A percentile compares a stretch with the other conserved stretches of the same genome.
Conservation (phyloP, 2,329 filamentous ascomycete genomes). For the Colletotrichum neosansevieriae region DNA sequence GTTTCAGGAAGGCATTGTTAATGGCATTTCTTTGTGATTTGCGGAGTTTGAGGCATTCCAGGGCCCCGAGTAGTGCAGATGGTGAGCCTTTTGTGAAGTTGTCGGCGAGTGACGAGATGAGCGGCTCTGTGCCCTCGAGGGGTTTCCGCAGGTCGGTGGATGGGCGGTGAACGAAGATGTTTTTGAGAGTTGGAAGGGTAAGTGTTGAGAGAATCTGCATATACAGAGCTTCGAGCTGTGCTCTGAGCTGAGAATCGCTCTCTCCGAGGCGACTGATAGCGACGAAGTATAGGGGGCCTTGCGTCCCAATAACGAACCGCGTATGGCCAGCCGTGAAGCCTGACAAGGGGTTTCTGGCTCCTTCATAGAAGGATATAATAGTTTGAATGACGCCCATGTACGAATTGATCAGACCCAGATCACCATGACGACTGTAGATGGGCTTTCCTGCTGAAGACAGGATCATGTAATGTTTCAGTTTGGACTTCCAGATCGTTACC, state of each 20-base stretch:
- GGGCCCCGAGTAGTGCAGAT: conserved; percentile 85
- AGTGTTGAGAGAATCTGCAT: conserved; percentile 98
- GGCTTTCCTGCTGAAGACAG: conserved; percentile 96
- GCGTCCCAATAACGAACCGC: conserved; percentile 86
- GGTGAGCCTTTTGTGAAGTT: conserved; percentile 94
- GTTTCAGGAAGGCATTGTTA: conserved; percentile 87
- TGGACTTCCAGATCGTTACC: conserved; percentile 85
- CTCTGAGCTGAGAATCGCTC: conserved; percentile 87
- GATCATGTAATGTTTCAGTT: conserved; percentile 97
- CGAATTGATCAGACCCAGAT: conserved; percentile 88
- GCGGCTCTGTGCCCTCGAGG: conserved; percentile 88
- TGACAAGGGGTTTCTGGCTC: conserved; percentile 79
- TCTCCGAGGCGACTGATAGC: conserved; percentile 94
- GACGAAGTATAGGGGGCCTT: conserved; percentile 91
- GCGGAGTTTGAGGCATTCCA: conserved; percentile 92
- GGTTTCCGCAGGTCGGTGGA: conserved; percentile 94
- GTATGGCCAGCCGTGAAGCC: conserved; percentile 89
- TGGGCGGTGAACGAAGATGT: conserved; percentile 88
- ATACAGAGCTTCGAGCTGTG: conserved; percentile 92
- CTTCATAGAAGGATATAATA: conserved; percentile 96
- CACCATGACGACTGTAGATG: conserved; percentile 95
- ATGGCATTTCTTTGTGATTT: conserved; percentile 89
- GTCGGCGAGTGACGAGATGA: conserved; percentile 92
- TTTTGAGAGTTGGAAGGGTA: conserved; percentile 86
- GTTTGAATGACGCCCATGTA: conserved; percentile 97